Percentiles rank a stretch among this genome's conserved stretches.
Conservation (phyloP, 192 early-diverging fungal genomes). For the Coemansia sp. region DNA sequence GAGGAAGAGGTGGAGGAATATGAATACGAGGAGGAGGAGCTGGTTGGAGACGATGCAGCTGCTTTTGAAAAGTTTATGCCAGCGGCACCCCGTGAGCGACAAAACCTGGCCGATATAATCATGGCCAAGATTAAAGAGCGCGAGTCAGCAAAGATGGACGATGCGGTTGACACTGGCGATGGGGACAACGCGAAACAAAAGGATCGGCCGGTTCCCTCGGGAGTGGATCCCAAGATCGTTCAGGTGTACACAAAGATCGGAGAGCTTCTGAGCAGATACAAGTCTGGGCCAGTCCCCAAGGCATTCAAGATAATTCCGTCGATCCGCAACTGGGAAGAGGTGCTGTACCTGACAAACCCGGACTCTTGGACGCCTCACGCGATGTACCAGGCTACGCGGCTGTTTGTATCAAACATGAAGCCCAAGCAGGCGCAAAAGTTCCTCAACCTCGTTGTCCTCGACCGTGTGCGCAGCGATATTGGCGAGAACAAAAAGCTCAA, state of each 20-base stretch:
- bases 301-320: constrained; percentile 99
- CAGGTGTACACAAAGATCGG: constrained; percentile 92
- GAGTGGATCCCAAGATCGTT: constrained; percentile 84
- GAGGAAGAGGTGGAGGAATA: constrained; percentile 71
- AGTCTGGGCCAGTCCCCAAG: constrained; percentile 93
- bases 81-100: constrained; percentile 74
- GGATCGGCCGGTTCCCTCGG: constrained; percentile 35
- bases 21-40: constrained; percentile 68
- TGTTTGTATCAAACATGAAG: constrained; percentile 98
- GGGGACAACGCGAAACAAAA: background rate
- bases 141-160: constrained; percentile 44
- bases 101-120: constrained; percentile 94
- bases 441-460: constrained; percentile 83
- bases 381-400: constrained; percentile 89
- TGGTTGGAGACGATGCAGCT: constrained; percentile 77
- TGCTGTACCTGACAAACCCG: constrained; percentile 88
- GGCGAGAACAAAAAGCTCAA: constrained; percentile 96
- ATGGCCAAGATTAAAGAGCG: constrained; percentile 91
- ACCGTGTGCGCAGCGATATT: constrained; percentile 94
- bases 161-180: background rate
- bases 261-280: constrained; percentile 84
- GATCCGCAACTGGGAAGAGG: constrained; percentile 95
- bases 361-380: constrained; percentile 97
- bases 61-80: constrained; percentile 93
- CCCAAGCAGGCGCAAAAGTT: constrained; percentile 90